Base-by-base conservation (phyloP, 257 asterid genomes). In the Penstemon newberryi region DNA sequence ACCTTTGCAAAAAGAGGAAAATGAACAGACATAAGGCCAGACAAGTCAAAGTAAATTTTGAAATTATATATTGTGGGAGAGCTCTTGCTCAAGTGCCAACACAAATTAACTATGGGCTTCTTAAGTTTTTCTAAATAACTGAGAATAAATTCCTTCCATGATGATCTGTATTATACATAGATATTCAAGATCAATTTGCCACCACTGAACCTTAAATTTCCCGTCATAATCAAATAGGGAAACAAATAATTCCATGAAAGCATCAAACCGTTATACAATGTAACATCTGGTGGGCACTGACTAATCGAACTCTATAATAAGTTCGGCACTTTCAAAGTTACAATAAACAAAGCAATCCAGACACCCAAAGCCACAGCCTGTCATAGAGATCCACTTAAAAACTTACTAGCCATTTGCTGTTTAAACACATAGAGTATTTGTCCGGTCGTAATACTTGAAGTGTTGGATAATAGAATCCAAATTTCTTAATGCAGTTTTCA, bases 31-130 rank as follows among this genome's bases (percentile, higher is more conserved):
- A 18, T 9, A 7, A 63, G 33, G 44, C 53, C 7, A 38, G 10
- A 43, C 11, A 11, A 67, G 58, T 56, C 49, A 67, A 46, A 7
- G 40, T 57, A 58, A 40, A 67, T 25, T 33, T 49, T 52, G 52
- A 33, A 33, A 67, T 15, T 42, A 47, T 25, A 44, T 43, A 41
- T 11, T 68, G 0, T 18, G 44, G 66, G 70, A 73, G 13, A 59
- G 39, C 15, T 38, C 25, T 11, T 41, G 65, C 54, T 45, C 54
- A 19, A 61, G 53, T 56, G 70, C 46, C 52, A 54, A 51, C 44
- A 46, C 53, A 36, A 72, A 50, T 66, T 37, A 37, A 69, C 67
- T 44, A 36, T 44, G 45, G 68, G 56, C 52, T 55, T 73, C 77
- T 70, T 58, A 49, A 53, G 40, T 58, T 50, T 50, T 25, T 61